These are phyloP conservation scores for Candida odintsovae DNA, from an alignment of 805 yeast genomes.

Conservation along the genomic window DNA sequence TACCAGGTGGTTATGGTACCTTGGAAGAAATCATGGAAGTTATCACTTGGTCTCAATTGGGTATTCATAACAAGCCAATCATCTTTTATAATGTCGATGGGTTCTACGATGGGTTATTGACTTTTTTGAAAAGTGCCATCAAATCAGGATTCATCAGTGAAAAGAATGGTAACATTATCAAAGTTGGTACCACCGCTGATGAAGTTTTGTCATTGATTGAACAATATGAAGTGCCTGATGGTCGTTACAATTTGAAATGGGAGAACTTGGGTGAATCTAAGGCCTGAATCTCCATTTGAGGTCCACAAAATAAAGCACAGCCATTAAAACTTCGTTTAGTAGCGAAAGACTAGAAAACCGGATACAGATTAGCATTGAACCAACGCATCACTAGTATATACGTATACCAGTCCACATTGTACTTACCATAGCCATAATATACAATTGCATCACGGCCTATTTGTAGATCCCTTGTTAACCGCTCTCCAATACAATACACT, in stretches of 20 bases:
- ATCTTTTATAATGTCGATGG: slow-evolving; percentile 75
- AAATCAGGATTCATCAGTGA: slow-evolving; percentile 61
- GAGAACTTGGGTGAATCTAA: slow-evolving; percentile 13
- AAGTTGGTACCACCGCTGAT: slow-evolving; percentile 60
- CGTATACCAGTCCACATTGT: neutral
- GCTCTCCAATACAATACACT: no score
- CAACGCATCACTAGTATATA: neutral
- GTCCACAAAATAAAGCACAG: neutral
- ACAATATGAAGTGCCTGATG: slow-evolving; percentile 60
- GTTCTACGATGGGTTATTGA: slow-evolving; percentile 65
- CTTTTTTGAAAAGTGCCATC: slow-evolving; percentile 55
- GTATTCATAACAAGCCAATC: slow-evolving; percentile 78
- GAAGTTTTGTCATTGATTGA: slow-evolving; percentile 62
- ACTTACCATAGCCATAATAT: neutral
- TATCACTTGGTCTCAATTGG: slow-evolving; percentile 86
- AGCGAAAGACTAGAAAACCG: neutral
- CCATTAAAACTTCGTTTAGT: neutral
- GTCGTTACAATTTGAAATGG: slow-evolving; percentile 74
- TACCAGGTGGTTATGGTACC: slow-evolving; percentile 93
- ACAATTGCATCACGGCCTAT: neutral
- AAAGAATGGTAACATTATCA: slow-evolving; percentile 61
- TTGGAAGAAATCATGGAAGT: slow-evolving; percentile 87
- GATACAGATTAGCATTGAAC: neutral
- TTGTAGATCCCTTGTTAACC: no score
- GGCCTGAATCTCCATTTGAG: neutral